Evolutionary conservation across 805 yeast genomes (phyloP), one percentile per base, ranked within the genome.

Genomic region (Sugiyamaella americana): DNA sequence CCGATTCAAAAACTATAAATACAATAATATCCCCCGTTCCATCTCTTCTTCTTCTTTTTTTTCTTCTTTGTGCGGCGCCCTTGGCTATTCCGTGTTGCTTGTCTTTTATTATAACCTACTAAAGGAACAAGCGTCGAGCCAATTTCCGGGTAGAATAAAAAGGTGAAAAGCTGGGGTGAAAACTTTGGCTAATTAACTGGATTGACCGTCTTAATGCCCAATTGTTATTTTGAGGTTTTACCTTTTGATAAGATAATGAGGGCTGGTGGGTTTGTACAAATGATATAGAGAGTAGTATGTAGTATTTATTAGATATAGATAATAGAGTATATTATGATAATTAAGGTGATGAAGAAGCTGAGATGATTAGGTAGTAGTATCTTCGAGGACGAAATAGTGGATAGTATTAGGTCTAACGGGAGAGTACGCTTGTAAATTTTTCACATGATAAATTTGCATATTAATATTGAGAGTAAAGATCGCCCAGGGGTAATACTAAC

Each of bases 41-140:
- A 29, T 11, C 34, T 29, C n/a, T 35, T 35, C 18, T 11, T 35
- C 20, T 17, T 35, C 20, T 46, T 49, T 53, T 56, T 58, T 58
- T 57, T 59, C 58, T 59, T 63, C 65, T 59, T 53, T 46, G 65
- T 76, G 85, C 81, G 85, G 85, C 82, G 77, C 78, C 76, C 85
- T 81, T 75, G 78, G 80, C 77, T 75, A 60, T 72, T 73, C 81
- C 86, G 86, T 80, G 86, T 80, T 80, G 84, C 83, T 76, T 77
- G 66, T 58, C 68, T 64, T 64, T 61, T 57, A 54, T 46, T 37
- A 16, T 43, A 41, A 44, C 48, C 64, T 59, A 65, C 67, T 66
- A 68, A 58, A 62, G 63, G 57, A 64, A 59, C 63, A 75, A 73
- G 84, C 79, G 84, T 79, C 85, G 74, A 73, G 84, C 78, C 42